These are phyloP conservation scores for Ustilago cynodontis DNA, from an alignment of 1,284 basidiomycete genomes.

Conservation along the genomic window DNA sequence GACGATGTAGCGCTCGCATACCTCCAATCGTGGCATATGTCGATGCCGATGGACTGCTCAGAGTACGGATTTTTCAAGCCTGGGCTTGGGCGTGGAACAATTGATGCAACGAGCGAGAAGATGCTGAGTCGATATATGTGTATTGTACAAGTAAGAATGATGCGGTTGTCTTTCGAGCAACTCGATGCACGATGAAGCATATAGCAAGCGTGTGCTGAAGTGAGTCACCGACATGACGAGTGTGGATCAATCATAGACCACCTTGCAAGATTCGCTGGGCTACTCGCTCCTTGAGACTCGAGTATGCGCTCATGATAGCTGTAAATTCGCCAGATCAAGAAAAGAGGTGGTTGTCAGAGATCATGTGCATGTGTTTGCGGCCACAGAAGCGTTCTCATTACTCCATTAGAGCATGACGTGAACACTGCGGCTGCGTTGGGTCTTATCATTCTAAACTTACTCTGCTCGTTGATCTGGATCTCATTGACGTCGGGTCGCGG, in stretches of 20 bases:
- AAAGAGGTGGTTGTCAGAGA: too few species aligned
- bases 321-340: too few species aligned
- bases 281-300: constrained; percentile 65
- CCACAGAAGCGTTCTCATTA: background rate
- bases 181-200: background rate
- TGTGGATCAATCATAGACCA: constrained; percentile 24
- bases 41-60: too few species aligned
- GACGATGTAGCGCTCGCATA: too few species aligned
- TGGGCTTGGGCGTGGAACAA: too few species aligned
- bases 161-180: background rate
- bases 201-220: background rate
- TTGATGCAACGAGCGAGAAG: too few species aligned
- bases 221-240: background rate
- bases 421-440: too few species aligned
- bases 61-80: too few species aligned
- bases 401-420: background rate
- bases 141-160: background rate
- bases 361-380: too few species aligned
- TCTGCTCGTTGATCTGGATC: constrained; percentile 98
- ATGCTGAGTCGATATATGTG: background rate
- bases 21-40: too few species aligned
- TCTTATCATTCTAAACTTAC: constrained; percentile 42
- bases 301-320: constrained; percentile 70
- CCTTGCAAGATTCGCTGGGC: constrained; percentile 67
- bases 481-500: constrained; percentile 93